These are phyloP conservation scores for Chlorella sp. DNA, from an alignment of 139 green algal genomes.

Conservation along the genomic window DNA sequence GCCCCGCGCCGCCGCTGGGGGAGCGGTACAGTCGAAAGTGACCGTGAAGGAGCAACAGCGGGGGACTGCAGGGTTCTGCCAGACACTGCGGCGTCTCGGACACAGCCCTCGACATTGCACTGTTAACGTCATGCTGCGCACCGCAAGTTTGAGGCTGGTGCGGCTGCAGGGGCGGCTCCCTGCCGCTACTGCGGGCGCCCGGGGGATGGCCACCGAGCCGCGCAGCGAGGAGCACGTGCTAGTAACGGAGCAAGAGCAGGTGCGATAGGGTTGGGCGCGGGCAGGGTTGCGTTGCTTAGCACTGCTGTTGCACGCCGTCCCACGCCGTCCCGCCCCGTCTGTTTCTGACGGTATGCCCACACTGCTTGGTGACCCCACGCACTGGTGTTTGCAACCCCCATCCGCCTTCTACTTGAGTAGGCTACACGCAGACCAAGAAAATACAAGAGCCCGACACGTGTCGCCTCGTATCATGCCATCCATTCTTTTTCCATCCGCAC, in stretches of 20 bases:
- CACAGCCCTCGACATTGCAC: background rate
- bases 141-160: background rate
- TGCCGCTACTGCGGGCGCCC: background rate
- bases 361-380: background rate
- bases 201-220: background rate
- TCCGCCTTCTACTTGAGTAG: too few species aligned
- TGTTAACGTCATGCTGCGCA: background rate
- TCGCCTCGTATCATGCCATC: too few species aligned
- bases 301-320: background rate
- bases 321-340: background rate
- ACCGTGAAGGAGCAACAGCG: too few species aligned
- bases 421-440: too few species aligned
- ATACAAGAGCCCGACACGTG: too few species aligned
- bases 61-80: too few species aligned
- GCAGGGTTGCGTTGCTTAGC: too few species aligned
- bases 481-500: too few species aligned
- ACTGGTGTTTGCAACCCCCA: background rate
- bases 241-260: conserved; percentile 23
- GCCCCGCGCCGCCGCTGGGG: too few species aligned
- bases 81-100: too few species aligned
- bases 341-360: background rate
- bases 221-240: background rate
- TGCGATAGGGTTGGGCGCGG: background rate
- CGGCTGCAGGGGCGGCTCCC: background rate
- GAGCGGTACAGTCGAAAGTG: too few species aligned